Conservation (phyloP, 352 stramenopile species). For the Phytopythium oedochilum region DNA sequence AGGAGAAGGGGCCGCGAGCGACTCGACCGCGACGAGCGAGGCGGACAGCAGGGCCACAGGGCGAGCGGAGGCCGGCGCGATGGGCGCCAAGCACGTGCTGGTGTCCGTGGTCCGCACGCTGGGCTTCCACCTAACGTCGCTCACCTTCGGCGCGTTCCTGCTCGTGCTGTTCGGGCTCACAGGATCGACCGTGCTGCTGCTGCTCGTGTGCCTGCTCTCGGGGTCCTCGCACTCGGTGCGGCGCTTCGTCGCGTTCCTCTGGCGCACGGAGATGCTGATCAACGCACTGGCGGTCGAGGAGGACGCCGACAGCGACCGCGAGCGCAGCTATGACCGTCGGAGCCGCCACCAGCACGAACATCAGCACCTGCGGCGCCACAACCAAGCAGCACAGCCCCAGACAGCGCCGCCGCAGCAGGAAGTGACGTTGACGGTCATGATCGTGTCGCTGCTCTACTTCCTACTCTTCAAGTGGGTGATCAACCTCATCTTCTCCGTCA, state of each 20-base stretch:
- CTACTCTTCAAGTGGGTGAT: slow-evolving; percentile 63
- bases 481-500: slow-evolving; percentile 43
- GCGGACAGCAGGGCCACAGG: neutral
- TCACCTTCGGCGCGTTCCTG: slow-evolving; percentile 36
- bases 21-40: neutral
- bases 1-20: neutral
- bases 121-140: slow-evolving; percentile 49
- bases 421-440: slow-evolving; percentile 56
- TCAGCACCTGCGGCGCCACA: no score
- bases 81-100: slow-evolving; percentile 19
- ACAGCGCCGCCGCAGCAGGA: slow-evolving; percentile 12
- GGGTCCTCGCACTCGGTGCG: slow-evolving; percentile 34
- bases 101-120: slow-evolving; percentile 33
- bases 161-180: slow-evolving; percentile 33
- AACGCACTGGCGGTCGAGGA: slow-evolving; percentile 22
- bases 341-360: neutral
- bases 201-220: slow-evolving; percentile 46
- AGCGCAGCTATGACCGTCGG: slow-evolving; percentile 4
- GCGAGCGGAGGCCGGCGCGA: slow-evolving; percentile 2
- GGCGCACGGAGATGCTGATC: slow-evolving; percentile 50
- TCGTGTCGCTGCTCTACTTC: slow-evolving; percentile 65
- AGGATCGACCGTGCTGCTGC: slow-evolving; percentile 22
- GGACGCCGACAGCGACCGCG: slow-evolving; percentile 7
- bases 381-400: neutral
- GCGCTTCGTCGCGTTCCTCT: slow-evolving; percentile 47